A percentile compares a stretch with the other conserved stretches of the same genome.
These are phyloP conservation scores for Neopestalotiopsis sp. DNA, from an alignment of 2,329 filamentous ascomycete species.

Conservation along the genomic window DNA sequence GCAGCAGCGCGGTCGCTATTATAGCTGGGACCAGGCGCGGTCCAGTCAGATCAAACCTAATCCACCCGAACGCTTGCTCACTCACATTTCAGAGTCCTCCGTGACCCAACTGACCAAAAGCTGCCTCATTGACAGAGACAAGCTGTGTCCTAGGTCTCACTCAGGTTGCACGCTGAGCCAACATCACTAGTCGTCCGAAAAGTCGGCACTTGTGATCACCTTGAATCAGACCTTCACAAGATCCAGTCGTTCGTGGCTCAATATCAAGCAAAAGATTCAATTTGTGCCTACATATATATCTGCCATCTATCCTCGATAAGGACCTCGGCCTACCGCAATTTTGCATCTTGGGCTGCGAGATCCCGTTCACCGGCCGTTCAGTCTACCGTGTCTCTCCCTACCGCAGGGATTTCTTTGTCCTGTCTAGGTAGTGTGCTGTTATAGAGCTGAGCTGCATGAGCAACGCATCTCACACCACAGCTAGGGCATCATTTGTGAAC, in stretches of 20 bases:
- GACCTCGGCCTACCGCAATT: background rate
- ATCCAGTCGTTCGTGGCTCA: background rate
- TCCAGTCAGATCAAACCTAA: conserved; percentile 3
- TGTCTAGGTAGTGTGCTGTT: background rate
- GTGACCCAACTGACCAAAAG: background rate
- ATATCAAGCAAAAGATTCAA: background rate
- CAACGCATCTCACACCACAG: background rate
- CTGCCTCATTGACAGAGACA: background rate
- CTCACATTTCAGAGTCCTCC: background rate
- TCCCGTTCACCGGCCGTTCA: background rate
- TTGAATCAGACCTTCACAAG: background rate
- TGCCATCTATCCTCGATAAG: background rate
- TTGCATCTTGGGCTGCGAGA: background rate
- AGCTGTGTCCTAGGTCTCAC: background rate
- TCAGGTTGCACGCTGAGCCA: background rate
- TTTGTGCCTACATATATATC: background rate
- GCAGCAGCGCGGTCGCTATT: background rate
- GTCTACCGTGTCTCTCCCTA: background rate
- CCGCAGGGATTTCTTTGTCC: background rate
- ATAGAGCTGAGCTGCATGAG: background rate
- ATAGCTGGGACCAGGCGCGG: background rate
- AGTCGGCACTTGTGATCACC: too few relatives aligned
- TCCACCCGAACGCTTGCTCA: background rate
- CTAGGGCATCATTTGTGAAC: background rate
- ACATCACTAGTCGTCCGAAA: background rate